Base-by-base conservation (phyloP, 2,329 filamentous ascomycete species). In the Apiospora saccharicola region DNA sequence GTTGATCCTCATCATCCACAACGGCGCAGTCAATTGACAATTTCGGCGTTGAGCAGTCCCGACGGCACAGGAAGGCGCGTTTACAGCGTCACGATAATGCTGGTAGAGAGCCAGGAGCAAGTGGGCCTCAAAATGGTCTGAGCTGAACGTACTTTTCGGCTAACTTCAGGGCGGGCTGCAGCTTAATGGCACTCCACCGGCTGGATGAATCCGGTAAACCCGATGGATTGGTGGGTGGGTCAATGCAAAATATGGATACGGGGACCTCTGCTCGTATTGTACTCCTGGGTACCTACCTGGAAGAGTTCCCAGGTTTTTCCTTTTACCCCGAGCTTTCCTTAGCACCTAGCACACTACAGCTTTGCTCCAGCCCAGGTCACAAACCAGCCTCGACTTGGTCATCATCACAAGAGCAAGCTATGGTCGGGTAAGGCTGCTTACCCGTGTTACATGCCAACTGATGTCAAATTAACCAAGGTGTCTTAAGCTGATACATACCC, bases 201-300 rank as follows among this genome's bases (percentile, higher is more conserved):
- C 16, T 64, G 34, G 57, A 24, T n/a, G 57, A 64, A 24, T 64
- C 57, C 57, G 57, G 57, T 64, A 64, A 34, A 64, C 57, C 57
- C 57, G 57, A 41, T 41, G 57, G 57, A 64, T 22, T 64, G 57
- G 57, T 64, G 53, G 4, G 26, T 22, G 16, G 26, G 53, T 10
- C 19, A 14, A 14, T 14, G 49, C 12, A 51, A 51, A 51, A 51
- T 30, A 30, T 30, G n/a, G 13, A 51, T 51, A 51, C 13, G 49
- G 49, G 12, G 49, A 26, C 49, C 14, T 26, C 19, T 49, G 46
- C 46, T n/a, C 10, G 53, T 12, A n/a, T 53, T 22, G 53, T 61
- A 61, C 53, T 53, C 51, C 7, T 24, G 10, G 30, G 34, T 64
- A 64, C 57, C 46, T 49, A n/a, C 46, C 22, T 1, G 46, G 16